Evolutionary conservation across 805 yeast genomes (phyloP), one percentile per base, ranked within the genome.

Genomic region (Cyberlindnera americana): DNA sequence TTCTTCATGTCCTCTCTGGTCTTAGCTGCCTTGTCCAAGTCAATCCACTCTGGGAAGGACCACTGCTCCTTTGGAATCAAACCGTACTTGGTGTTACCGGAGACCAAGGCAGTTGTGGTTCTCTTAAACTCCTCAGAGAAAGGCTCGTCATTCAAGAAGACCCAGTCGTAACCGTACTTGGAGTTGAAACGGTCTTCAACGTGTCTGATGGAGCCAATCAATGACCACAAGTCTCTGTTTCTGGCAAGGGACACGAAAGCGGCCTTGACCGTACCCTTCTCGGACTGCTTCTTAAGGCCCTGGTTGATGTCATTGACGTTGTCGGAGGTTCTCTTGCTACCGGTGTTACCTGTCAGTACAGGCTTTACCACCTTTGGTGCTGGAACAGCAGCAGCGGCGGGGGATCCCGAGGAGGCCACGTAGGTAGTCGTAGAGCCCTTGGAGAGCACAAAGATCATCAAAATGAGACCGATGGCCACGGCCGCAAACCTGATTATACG

Each of bases 121-220:
- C 61, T 55, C 41, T 65, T 71, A 59, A 85, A 86, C 46, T 73
- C 75, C 3, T 67, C 70, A 30, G 70, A 56, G 58, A 86, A 86
- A 3, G 73, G 76, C 45, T 67, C 73, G 54, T 86, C 89, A 58
- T 86, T 86, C 34, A 85, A 60, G 51, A 86, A 85, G 3, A 83
- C 81, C 87, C 89, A 85, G 59, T 85, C 93, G 54, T 85, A 84
- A 49, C 78, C 73, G 55, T 60, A 81, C 38, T 69, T 64, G 29
- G 54, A 25, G 60, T 85, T 85, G 66, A 83, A 85, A 35, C 91
- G 66, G 53, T 75, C 81, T 54, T 85, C 86, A 37, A 81, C 74
- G 44, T 72, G 71, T 53, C 78, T 74, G 39, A 85, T 74, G 10
- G 91, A 72, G 29, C 70, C 73, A 10, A 80, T 59, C 47, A 85